Base-by-base conservation (phyloP, 2,329 filamentous ascomycete genomes). In the Pseudofabraea citricarpa region DNA sequence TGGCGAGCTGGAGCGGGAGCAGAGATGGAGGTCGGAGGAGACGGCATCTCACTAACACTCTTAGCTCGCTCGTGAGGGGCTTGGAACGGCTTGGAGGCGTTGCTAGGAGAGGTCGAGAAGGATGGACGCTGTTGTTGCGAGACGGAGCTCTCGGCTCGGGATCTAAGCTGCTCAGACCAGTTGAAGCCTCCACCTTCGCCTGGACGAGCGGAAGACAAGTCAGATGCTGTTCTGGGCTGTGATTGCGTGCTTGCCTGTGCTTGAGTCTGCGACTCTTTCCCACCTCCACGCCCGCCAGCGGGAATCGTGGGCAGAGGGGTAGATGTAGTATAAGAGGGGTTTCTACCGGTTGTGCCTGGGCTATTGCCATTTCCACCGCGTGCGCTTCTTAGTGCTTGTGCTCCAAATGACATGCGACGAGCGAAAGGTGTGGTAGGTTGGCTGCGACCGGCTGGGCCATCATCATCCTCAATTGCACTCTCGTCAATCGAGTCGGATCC, bases 141-240 rank as follows among this genome's bases (percentile, higher is more conserved):
- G 46, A 83, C 75, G 58, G 81, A 84, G 67, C 89, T 90, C 71
- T 95, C 89, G 58, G 90, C 90, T 63, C 90, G 86, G 60, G 83
- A 85, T 67, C 90, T 88, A 74, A 96, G 81, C 72, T 95, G 90
- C 73, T 96, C 91, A 63, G 89, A 88, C 86, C 91, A 95, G 70
- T 95, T 95, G 77, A 94, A 95, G 66, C 87, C 88, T 76, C 47
- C 47, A 64, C 87, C 88, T 56, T 93, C 89, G 75, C 88, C 86
- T 90, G 79, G 69, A 68, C 75, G 77, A 71, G 68, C 66, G 59
- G 65, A 61, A 64, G 68, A 67, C 70, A 68, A 69, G 81, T 86
- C 77, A 86, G 82, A 81, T 77, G 71, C 65, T 66, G 73, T 69
- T 81, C 69, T 70, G 56, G 70, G 64, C 65, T 73, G 72, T 72